Conservation (phyloP, 805 yeast genomes). For the Hanseniaspora jakobsenii region DNA sequence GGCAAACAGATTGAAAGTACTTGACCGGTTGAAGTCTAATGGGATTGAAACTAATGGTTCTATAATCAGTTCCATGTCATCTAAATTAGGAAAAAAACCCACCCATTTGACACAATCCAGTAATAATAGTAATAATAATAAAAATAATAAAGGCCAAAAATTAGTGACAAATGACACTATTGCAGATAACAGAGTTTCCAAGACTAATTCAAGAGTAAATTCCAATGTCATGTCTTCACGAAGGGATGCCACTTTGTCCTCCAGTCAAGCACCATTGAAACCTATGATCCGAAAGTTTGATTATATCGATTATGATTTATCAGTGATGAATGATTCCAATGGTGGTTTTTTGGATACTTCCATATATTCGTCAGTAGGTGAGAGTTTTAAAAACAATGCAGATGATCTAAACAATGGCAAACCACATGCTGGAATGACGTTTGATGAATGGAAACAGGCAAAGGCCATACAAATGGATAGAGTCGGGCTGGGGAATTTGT, state of each 20-base stretch:
- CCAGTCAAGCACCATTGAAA: neutral
- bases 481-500: constrained; percentile 10
- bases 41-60: constrained; percentile 23
- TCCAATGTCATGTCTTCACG: neutral
- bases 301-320: constrained; percentile 73
- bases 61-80: neutral
- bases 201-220: constrained; percentile 20
- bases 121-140: neutral
- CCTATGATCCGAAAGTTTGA: constrained; percentile 49
- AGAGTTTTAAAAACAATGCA: neutral
- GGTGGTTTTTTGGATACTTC: constrained; percentile 60
- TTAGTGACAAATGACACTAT: constrained; percentile 4
- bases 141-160: neutral
- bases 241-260: constrained; percentile 4
- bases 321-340: constrained; percentile 75
- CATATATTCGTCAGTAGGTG: constrained; percentile 8
- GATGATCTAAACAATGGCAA: neutral
- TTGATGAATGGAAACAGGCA: constrained; percentile 11
- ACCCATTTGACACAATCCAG: too few relatives aligned
- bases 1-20: constrained; percentile 50
- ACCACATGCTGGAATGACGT: constrained; percentile 15
- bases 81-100: too few relatives aligned
- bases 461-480: constrained; percentile 15
- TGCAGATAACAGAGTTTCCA: constrained; percentile 16
- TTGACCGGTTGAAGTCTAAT: constrained; percentile 43